Percentiles rank a stretch among this genome's conserved stretches.
Conservation (phyloP, 371 early-diverging fungal genomes). For the Phascolomyces articulosus region DNA sequence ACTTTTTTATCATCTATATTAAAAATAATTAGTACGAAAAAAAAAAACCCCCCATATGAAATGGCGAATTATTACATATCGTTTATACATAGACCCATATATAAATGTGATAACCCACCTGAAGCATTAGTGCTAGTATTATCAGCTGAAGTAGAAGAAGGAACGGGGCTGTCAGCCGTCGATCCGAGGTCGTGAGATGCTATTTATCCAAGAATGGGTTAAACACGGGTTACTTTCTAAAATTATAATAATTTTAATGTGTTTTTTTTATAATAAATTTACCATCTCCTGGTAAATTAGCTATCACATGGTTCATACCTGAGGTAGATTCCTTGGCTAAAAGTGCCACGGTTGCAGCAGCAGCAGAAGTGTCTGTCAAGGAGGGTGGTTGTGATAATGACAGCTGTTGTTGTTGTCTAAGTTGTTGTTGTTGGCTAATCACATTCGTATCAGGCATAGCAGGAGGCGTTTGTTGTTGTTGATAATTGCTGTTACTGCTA, state of each 20-base stretch:
- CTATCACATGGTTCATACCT: neutral
- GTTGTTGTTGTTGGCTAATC: neutral
- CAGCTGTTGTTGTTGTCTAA: neutral
- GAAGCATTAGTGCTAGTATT: neutral
- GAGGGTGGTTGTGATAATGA: neutral
- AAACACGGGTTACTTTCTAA: neutral
- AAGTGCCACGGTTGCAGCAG: conserved; percentile 1
- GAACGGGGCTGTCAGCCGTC: neutral
- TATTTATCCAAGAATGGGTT: neutral
- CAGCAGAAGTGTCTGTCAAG: conserved; percentile 1
- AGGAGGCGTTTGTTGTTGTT: neutral
- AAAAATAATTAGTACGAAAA: neutral
- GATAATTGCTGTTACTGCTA: neutral
- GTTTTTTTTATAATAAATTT: no score
- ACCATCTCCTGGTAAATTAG: neutral
- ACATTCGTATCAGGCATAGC: neutral
- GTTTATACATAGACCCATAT: neutral
- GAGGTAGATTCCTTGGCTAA: neutral
- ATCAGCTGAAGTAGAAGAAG: neutral
- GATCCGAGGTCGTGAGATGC: conserved; percentile 1
- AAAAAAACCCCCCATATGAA: no score
- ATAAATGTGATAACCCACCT: no score
- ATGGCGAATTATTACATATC: neutral
- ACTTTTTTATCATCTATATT: neutral
- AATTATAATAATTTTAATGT: neutral